Evolutionary conservation across 805 yeast genomes (phyloP).

Genomic region (Teunomyces barrocoloradensis): DNA sequence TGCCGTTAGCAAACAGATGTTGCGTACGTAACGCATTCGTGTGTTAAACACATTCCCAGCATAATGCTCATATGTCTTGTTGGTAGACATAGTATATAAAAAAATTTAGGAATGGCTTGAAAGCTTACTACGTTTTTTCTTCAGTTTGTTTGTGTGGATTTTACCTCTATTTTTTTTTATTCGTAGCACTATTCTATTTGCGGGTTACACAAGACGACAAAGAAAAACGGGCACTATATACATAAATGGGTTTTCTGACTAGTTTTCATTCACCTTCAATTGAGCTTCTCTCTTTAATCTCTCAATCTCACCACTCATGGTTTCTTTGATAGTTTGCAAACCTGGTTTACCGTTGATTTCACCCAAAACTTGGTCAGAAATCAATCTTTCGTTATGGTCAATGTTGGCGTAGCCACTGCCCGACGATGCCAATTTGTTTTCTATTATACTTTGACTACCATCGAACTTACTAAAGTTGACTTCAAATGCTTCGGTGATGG

Average conservation of each 20-base stretch:
- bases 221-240: conserved; percentile 3
- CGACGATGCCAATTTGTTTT: conserved; percentile 33
- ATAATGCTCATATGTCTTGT: conserved; percentile 20
- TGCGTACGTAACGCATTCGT: conserved; percentile 35
- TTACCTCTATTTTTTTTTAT: background rate
- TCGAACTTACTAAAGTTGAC: conserved; percentile 36
- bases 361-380: conserved; percentile 38
- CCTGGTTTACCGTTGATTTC: conserved; percentile 44
- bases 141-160: background rate
- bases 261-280: conserved; percentile 22
- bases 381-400: conserved; percentile 29
- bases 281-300: conserved; percentile 36
- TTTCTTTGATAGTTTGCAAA: conserved; percentile 34
- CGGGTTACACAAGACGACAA: background rate
- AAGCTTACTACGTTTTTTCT: background rate
- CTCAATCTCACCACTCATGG: conserved; percentile 40
- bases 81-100: background rate
- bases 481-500: conserved; percentile 58
- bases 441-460: conserved; percentile 29
- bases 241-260: conserved; percentile 2
- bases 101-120: background rate
- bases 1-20: conserved; percentile 28
- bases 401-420: conserved; percentile 27
- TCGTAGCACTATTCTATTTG: background rate
- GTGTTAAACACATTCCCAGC: conserved; percentile 31